Conservation (phyloP, 371 early-diverging fungal species). For the Dinochytrium kinnereticum region DNA sequence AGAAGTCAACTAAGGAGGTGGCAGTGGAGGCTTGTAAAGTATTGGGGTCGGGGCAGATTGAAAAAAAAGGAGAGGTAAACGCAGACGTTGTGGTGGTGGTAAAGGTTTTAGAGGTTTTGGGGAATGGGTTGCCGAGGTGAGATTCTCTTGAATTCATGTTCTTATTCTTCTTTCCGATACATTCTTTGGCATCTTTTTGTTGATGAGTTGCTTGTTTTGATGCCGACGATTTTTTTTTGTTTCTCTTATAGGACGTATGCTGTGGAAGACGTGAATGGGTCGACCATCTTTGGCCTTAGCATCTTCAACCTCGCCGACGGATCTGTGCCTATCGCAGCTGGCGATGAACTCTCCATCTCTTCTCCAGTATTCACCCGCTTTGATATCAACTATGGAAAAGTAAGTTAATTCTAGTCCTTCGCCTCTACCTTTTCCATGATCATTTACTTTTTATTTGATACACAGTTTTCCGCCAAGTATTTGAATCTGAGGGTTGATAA, state of each 20-base stretch:
- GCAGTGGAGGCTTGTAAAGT: neutral
- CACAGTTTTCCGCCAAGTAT: neutral
- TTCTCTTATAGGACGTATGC: constrained; percentile 1
- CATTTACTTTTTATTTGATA: no score
- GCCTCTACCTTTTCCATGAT: neutral
- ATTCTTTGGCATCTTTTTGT: neutral
- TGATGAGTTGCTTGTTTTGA: neutral
- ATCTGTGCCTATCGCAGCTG: constrained; percentile 6
- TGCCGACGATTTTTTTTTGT: neutral
- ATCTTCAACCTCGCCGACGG: constrained; percentile 3
- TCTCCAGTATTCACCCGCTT: constrained; percentile 12
- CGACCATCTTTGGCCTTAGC: neutral
- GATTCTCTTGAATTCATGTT: constrained; percentile 3
- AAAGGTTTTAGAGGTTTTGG: constrained; percentile 11
- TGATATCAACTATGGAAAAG: constrained; percentile 14
- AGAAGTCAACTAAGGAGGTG: neutral
- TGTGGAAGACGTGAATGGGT: neutral
- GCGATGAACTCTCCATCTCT: constrained; percentile 18
- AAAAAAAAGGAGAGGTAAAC: neutral
- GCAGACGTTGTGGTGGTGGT: constrained; percentile 4
- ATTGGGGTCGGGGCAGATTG: neutral
- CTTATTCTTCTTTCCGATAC: neutral
- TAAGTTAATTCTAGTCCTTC: neutral
- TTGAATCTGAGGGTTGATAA: constrained; percentile 21
- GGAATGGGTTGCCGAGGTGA: constrained; percentile 24